A percentile compares a stretch with the other conserved stretches of the same genome.
These are phyloP conservation scores for Nitzschia palea DNA, from an alignment of 108 stramenopile genomes.

Conservation along the genomic window DNA sequence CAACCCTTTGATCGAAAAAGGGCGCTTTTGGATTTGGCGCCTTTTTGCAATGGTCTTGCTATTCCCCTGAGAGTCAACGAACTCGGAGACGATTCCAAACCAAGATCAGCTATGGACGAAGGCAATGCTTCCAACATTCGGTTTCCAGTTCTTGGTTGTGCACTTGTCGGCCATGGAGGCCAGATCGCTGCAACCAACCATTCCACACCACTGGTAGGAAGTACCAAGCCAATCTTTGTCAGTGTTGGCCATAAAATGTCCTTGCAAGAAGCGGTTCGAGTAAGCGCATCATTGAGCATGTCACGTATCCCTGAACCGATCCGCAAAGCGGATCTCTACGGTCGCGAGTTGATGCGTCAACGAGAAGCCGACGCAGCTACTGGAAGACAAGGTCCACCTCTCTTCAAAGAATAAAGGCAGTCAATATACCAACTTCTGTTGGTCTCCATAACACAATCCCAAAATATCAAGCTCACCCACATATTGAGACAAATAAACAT, in stretches of 20 bases:
- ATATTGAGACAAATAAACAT: no score
- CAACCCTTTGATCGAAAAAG: constrained; percentile 18
- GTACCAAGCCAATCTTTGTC: constrained; percentile 62
- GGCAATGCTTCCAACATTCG: background rate
- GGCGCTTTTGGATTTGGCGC: constrained; percentile 26
- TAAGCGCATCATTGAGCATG: constrained; percentile 35
- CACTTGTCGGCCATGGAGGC: constrained; percentile 69
- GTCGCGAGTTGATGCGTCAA: constrained; percentile 53
- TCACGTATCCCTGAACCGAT: constrained; percentile 75
- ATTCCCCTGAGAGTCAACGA: constrained; percentile 34
- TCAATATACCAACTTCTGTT: no score
- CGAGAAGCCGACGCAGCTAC: background rate
- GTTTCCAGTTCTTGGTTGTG: constrained; percentile 37
- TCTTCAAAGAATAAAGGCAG: no score
- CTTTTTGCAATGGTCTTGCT: constrained; percentile 41
- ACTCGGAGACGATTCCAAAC: constrained; percentile 3
- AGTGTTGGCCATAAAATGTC: constrained; percentile 62
- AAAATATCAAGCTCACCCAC: no score
- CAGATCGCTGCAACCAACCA: constrained; percentile 1
- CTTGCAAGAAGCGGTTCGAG: constrained; percentile 41
- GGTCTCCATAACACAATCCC: no score
- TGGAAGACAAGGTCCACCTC: no score
- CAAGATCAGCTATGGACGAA: background rate
- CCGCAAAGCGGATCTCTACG: constrained; percentile 63
- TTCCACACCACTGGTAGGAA: background rate